Percentiles rank a stretch among this genome's conserved stretches.
Evolutionary conservation across 31 red algal species (phyloP).

Genomic region (Endocladia muricata): DNA sequence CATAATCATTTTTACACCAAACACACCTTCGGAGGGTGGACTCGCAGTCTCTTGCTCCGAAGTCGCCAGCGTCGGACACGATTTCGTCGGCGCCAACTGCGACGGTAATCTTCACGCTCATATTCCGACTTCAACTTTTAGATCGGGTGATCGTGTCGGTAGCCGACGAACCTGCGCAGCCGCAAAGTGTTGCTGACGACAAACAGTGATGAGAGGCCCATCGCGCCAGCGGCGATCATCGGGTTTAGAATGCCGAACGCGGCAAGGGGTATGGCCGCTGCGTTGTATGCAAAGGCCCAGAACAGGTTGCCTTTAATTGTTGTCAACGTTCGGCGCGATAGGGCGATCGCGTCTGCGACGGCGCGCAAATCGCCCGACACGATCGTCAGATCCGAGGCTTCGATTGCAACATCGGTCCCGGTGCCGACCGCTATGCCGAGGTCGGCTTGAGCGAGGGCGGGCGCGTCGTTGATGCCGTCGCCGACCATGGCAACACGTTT

Average conservation of each 20-base stretch:
- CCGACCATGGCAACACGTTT: slow-evolving; percentile 44
- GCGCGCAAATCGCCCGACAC: slow-evolving; percentile 1
- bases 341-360: slow-evolving; percentile 11
- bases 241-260: slow-evolving; percentile 43
- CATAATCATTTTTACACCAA: no score
- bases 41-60: no score
- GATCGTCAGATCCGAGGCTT: slow-evolving; percentile 49
- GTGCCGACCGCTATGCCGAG: slow-evolving; percentile 51
- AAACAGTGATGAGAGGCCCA: slow-evolving; percentile 46
- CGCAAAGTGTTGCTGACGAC: no score
- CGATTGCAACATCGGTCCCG: slow-evolving; percentile 13
- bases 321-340: slow-evolving; percentile 23
- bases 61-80: no score
- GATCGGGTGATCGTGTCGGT: no score
- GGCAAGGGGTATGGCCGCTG: slow-evolving; percentile 35
- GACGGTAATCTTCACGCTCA: no score
- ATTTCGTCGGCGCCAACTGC: no score
- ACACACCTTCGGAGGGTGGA: no score
- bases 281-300: slow-evolving; percentile 52
- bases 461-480: slow-evolving; percentile 81
- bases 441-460: slow-evolving; percentile 52
- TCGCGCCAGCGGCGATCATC: slow-evolving; percentile 47
- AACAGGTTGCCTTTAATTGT: slow-evolving; percentile 38
- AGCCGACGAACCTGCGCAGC: no score
- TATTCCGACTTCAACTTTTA: no score